These are phyloP conservation scores for Aspergillus fijiensis DNA, from an alignment of 2,329 filamentous ascomycete genomes.

Conservation along the genomic window DNA sequence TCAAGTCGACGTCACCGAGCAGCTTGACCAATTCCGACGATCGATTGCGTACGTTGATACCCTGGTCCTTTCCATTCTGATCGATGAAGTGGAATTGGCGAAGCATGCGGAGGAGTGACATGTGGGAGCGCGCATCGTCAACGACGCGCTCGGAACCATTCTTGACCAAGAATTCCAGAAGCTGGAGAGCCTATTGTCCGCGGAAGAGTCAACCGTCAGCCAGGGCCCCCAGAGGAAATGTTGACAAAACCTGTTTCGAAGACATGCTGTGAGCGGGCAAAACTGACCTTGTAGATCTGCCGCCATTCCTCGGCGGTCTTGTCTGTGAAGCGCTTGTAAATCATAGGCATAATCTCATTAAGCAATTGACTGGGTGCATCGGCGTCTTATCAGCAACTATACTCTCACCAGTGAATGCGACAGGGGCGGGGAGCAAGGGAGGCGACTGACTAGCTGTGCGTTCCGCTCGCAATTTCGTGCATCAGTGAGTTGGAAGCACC, in stretches of 20 bases:
- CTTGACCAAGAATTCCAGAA: conserved; percentile 96
- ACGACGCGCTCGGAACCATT: conserved; percentile 97
- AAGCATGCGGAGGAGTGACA: conserved; percentile 96
- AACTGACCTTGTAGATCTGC: conserved; percentile 89
- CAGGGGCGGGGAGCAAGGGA: not conserved
- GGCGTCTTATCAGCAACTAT: conserved; percentile 17
- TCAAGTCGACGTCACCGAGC: conserved; percentile 67
- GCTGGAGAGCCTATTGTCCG: conserved; percentile 65
- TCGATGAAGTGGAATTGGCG: conserved; percentile 98
- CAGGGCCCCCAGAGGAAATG: not conserved
- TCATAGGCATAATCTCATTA: conserved; percentile 99
- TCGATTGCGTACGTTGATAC: conserved; percentile 93
- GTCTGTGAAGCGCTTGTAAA: conserved; percentile 98
- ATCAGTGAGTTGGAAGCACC: conserved; percentile 79
- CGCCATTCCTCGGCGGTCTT: conserved; percentile 98
- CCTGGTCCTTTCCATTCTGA: conserved; percentile 95
- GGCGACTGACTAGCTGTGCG: conserved; percentile 86
- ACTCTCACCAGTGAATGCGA: conserved; percentile 6
- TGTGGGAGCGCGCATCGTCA: conserved; percentile 91
- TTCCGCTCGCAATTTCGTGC: conserved; percentile 98
- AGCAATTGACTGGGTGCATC: conserved; percentile 72
- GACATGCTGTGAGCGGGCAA: not conserved
- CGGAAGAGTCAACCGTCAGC: not conserved
- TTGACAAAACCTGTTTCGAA: not conserved
- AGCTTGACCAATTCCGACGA: conserved; percentile 94